Evolutionary conservation across 2,329 filamentous ascomycete genomes (phyloP), one percentile per base, ranked within the genome.

Genomic region (Beauveria sp.): DNA sequence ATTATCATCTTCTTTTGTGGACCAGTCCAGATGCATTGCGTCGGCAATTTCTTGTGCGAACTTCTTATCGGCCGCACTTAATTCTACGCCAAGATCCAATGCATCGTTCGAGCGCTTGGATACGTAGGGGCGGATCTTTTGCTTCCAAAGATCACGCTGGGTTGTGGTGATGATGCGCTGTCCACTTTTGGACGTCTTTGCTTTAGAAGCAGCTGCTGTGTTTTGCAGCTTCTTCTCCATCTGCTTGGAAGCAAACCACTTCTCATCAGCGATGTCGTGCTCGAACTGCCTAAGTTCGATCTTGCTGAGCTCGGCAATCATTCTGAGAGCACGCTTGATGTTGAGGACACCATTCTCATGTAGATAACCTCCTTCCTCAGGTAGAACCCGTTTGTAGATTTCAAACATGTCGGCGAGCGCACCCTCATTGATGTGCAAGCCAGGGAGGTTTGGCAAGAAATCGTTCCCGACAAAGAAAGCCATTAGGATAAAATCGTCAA

Each of bases 401-500:
- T 89, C 89, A 74, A 99, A 99, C 95, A 99, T 99, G 71, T 95
- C 88, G 26, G 93, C 91, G 74, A 99, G 79, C 24, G 96, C 95
- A 66, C 95, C 96, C 75, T 99, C 96, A 75, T 99, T 99, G 76
- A 99, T 99, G 75, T 99, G 95, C 66, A 99, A 78, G 70, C 96
- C 91, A 5, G 96, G 96, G 62, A 99, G 81, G 75, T 99, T 97
- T 3, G 95, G 95, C 74, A 99, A 83, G 78, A 99, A 99, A 83
- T 99, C 95, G 75, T 99, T 99, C 72, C 95, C 95, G 69, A 99
- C 91, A 74, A 99, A 99, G 79, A 99, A 99, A 53, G 93, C 93
- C 92, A 99, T 97, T 64, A 99, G 84, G 72, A 99, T 98, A 75
- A 99, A 99, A 79, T 99, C 95, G 73, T 99, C 95, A 77, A 99